Base-by-base conservation (phyloP, 768 basidiomycete genomes). In the Butyriboletus loyo region DNA sequence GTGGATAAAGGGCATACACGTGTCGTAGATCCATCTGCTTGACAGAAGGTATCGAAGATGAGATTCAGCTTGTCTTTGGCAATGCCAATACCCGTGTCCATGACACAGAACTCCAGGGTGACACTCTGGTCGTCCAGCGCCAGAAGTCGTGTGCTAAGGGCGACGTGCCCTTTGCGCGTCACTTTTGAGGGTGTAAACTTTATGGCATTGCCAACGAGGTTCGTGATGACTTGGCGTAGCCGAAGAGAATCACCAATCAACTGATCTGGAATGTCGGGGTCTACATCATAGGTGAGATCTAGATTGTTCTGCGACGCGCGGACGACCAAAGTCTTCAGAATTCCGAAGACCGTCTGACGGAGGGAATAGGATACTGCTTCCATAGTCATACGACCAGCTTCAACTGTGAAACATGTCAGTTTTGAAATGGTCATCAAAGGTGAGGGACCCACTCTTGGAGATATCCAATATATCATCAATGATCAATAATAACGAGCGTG, bases 381-480 rank as follows among this genome's bases (percentile, higher is more conserved):
- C 89, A 99, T 97, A 2, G 94, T 98, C 97, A 99, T 99, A 13
- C 96, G 89, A 40, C 97, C 97, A 36, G 96, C 97, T 72, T 99
- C 97, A 64, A 98, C 95, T 97, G 61, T 8, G 25, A 32, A 59
- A 41, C 52, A 30, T 61, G 55, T 55, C 40, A 57, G 46, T 43
- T 19, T 34, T 35, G n/a, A 37, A 28, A 21, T 31, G 27, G 15
- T n/a, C 13, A 28, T 43, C 37, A 52, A 25, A n/a, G 17, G 5
- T 39, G n/a, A 30, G 35, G 31, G 46, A 81, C 92, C 50, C 61
- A 97, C 95, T 98, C 82, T 99, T 99, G 17, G 95, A 98, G 57
- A 98, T 98, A 79, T 99, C 97, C 77, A 98, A 81, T 60, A 99
- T 98, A 70, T 98, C 97, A 69, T 99, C 96, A 57, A 99, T 99